Conservation (phyloP, 352 stramenopile species). For the Phytophthora vignae region DNA sequence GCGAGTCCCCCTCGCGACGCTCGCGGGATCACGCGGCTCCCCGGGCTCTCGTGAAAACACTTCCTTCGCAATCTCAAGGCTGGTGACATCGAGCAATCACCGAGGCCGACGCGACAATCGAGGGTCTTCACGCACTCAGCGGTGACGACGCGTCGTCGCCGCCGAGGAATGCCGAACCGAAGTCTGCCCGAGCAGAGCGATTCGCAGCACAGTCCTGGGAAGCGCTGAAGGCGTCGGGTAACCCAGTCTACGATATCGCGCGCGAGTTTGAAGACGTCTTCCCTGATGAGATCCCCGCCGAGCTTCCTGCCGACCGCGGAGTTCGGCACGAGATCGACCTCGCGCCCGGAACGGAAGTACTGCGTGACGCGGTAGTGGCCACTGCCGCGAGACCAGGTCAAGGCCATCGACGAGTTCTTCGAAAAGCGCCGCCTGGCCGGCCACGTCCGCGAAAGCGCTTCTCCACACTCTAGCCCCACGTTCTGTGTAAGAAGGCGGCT, state of each 20-base stretch:
- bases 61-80: neutral
- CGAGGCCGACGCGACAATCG: too few relatives aligned
- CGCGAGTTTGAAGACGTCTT: constrained; percentile 25
- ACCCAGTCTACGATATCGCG: neutral
- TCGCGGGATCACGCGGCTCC: neutral
- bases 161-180: too few relatives aligned
- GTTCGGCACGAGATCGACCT: constrained; percentile 41
- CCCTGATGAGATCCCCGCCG: constrained; percentile 26
- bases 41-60: neutral
- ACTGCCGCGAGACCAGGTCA: neutral
- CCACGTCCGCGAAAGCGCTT: neutral
- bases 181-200: too few relatives aligned
- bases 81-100: too few relatives aligned
- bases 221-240: constrained; percentile 2
- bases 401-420: neutral
- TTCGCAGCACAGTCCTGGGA: constrained; percentile 8
- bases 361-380: constrained; percentile 38
- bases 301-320: constrained; percentile 19
- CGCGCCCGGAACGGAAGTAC: constrained; percentile 34
- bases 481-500: neutral
- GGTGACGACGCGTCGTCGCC: too few relatives aligned
- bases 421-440: neutral
- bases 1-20: neutral
- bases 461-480: neutral
- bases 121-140: too few relatives aligned